Conservation (phyloP, 805 yeast species). For the Saturnispora gosingensis region DNA sequence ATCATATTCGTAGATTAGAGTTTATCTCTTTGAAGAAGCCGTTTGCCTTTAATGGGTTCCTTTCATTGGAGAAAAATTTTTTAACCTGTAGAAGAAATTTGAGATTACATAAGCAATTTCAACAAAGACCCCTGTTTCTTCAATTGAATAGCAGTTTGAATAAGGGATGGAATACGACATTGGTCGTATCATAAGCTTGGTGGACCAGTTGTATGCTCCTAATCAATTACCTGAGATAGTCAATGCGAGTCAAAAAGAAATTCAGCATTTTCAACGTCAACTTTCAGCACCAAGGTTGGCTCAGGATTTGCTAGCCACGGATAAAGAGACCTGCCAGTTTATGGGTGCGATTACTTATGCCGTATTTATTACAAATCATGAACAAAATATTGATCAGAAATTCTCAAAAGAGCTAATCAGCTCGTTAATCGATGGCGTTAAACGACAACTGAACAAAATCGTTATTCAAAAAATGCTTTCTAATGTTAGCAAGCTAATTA, state of each 20-base stretch:
- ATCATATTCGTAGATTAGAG: constrained; percentile 6
- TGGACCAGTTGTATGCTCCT: constrained; percentile 37
- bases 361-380: constrained; percentile 29
- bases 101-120: neutral
- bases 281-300: constrained; percentile 51
- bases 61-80: neutral
- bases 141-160: neutral
- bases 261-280: constrained; percentile 53
- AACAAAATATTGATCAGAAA: neutral
- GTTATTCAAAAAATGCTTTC: constrained; percentile 12
- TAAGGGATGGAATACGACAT: neutral
- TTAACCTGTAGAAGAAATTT: neutral
- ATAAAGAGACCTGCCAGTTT: constrained; percentile 46
- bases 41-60: neutral
- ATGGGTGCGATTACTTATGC: constrained; percentile 78
- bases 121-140: neutral
- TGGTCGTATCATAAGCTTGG: constrained; percentile 12
- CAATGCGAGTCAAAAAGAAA: constrained; percentile 37
- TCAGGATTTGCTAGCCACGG: constrained; percentile 34
- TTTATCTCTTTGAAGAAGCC: neutral
- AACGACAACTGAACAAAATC: constrained; percentile 1
- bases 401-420: neutral
- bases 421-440: constrained; percentile 7
- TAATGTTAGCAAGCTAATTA: constrained; percentile 7
- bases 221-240: constrained; percentile 32